A percentile compares a stretch with the other conserved stretches of the same genome.
phyloP scores from a whole-genome alignment of 164 flowering plant genomes.

The Nymphaea colorata region DNA sequence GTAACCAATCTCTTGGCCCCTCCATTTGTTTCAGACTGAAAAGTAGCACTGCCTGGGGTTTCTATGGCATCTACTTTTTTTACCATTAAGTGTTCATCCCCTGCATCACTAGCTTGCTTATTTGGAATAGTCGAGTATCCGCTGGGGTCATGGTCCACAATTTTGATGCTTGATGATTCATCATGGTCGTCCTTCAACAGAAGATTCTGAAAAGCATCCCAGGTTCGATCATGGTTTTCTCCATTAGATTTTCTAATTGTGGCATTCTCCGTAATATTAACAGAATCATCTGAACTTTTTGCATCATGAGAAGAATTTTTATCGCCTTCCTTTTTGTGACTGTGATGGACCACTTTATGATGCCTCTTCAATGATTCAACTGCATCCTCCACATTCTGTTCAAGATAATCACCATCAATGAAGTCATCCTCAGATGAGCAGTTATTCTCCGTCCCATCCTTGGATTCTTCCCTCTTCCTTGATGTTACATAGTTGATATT shows the following conservation, averaged over 20 bases:
- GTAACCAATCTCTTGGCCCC: constrained; percentile 20
- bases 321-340: constrained; percentile 28
- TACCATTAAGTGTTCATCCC: background rate
- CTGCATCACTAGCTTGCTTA: background rate
- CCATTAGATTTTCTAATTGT: constrained; percentile 7
- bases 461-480: constrained; percentile 33
- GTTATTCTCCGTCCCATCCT: constrained; percentile 27
- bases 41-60: constrained; percentile 16
- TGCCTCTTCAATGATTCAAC: constrained; percentile 52
- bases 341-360: constrained; percentile 33
- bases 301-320: constrained; percentile 11
- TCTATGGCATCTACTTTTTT: constrained; percentile 10
- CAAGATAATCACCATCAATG: constrained; percentile 43
- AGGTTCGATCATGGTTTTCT: constrained; percentile 33
- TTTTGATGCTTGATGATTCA: constrained; percentile 17
- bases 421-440: constrained; percentile 42
- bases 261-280: constrained; percentile 12
- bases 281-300: constrained; percentile 16
- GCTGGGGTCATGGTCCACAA: constrained; percentile 3
- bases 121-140: background rate
- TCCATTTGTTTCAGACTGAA: constrained; percentile 22
- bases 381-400: constrained; percentile 65
- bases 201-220: constrained; percentile 77
- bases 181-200: constrained; percentile 35
- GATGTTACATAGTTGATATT: constrained; percentile 82